These are phyloP conservation scores for Pythium coloratum DNA, from an alignment of 352 stramenopile genomes.

Conservation along the genomic window DNA sequence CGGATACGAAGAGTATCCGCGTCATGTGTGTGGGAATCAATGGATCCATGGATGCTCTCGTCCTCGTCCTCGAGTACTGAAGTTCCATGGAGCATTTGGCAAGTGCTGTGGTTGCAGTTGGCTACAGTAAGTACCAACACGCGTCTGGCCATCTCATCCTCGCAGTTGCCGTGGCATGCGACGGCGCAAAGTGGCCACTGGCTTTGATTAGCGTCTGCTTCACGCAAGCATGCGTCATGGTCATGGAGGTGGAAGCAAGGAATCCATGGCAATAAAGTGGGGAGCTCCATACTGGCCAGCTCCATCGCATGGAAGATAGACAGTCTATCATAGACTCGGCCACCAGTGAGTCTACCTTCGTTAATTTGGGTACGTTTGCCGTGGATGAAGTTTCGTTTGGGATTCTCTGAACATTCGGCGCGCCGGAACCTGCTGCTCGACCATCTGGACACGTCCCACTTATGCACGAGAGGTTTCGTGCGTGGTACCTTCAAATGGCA, in stretches of 20 bases:
- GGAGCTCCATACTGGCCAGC: too few species aligned
- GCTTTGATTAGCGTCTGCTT: not conserved
- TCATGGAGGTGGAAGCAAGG: not conserved
- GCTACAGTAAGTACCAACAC: not conserved
- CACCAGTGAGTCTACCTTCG: too few species aligned
- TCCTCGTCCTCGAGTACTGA: not conserved
- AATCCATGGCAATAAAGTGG: not conserved
- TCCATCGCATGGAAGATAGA: too few species aligned
- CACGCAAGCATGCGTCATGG: not conserved
- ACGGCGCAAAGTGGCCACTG: not conserved
- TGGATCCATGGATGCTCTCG: not conserved
- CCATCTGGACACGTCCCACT: slow-evolving; percentile 7
- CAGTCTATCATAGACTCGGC: too few species aligned
- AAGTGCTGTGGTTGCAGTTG: not conserved
- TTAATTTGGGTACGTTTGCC: not conserved
- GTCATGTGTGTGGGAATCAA: slow-evolving; percentile 1
- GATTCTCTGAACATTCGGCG: slow-evolving; percentile 18
- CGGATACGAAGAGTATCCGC: not conserved
- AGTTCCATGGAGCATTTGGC: not conserved
- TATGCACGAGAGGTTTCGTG: slow-evolving; percentile 4
- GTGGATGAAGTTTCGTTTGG: not conserved
- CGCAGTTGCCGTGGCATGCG: not conserved
- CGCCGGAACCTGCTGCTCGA: slow-evolving; percentile 2
- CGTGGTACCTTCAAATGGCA: not conserved
- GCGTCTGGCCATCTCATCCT: not conserved